These are phyloP conservation scores for Proliferodiscus dingleyae DNA, from an alignment of 2,329 filamentous ascomycete genomes.

Conservation along the genomic window DNA sequence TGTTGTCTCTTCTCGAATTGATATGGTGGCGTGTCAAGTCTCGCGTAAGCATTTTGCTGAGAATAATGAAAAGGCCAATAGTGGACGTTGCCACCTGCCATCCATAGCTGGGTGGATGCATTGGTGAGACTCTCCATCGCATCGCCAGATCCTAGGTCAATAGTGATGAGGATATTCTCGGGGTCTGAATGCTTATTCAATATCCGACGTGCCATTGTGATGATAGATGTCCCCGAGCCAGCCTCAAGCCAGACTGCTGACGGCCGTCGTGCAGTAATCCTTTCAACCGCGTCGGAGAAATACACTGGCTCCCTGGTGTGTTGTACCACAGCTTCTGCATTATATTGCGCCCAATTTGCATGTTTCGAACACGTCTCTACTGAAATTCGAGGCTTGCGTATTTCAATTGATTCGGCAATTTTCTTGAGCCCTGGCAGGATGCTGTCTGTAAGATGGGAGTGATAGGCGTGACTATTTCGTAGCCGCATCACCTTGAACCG, in stretches of 20 bases:
- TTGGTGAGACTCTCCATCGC: not conserved
- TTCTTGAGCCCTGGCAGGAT: conserved; percentile 16
- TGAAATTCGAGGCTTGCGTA: conserved; percentile 24
- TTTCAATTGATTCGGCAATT: conserved; percentile 18
- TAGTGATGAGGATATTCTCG: not conserved
- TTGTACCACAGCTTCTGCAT: not conserved
- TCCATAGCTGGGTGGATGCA: conserved; percentile 1
- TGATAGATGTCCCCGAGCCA: conserved; percentile 24
- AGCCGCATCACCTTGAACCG: conserved; percentile 13
- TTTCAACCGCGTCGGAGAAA: conserved; percentile 24
- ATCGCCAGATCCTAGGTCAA: not conserved
- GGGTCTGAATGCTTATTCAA: conserved; percentile 9
- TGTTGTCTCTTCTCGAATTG: conserved; percentile 4
- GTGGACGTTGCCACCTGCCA: not conserved
- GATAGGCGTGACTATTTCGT: conserved; percentile 26
- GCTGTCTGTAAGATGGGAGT: conserved; percentile 25
- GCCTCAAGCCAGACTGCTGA: conserved; percentile 31
- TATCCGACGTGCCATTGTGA: conserved; percentile 31
- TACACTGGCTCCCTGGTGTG: conserved; percentile 27
- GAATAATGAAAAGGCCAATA: conserved; percentile 1
- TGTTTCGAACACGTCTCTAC: conserved; percentile 18
- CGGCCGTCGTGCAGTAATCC: conserved; percentile 16
- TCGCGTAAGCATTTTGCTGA: not conserved
- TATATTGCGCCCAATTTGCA: not conserved
- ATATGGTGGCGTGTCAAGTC: not conserved